Percentiles rank a stretch among this genome's conserved stretches.
These are phyloP conservation scores for Rhizopus stolonifer DNA, from an alignment of 371 early-diverging fungal genomes.

Conservation along the genomic window DNA sequence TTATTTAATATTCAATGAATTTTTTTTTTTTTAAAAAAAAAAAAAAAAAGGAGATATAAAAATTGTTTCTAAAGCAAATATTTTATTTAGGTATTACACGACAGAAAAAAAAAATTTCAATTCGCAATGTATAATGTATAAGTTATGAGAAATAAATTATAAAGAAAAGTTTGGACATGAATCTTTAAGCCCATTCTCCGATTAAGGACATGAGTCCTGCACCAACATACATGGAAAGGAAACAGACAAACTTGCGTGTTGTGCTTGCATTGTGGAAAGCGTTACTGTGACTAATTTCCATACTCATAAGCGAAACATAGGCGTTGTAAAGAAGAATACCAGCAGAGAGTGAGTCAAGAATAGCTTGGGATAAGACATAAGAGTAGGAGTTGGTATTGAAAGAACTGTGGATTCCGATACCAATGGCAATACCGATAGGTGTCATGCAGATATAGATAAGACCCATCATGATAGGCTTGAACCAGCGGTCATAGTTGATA, in stretches of 20 bases:
- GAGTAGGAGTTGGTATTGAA: constrained; percentile 45
- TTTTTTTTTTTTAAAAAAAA: too few species aligned
- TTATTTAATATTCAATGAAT: too few species aligned
- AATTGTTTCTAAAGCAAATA: too few species aligned
- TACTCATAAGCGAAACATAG: constrained; percentile 34
- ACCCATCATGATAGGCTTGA: constrained; percentile 35
- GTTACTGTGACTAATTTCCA: constrained; percentile 21
- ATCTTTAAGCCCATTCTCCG: constrained; percentile 61
- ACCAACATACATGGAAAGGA: constrained; percentile 46
- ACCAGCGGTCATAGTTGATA: constrained; percentile 29
- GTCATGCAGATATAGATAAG: constrained; percentile 52
- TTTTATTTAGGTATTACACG: too few species aligned
- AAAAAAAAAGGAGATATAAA: too few species aligned
- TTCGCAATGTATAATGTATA: too few species aligned
- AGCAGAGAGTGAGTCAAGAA: constrained; percentile 46
- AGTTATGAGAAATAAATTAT: too few species aligned
- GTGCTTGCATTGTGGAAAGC: constrained; percentile 3
- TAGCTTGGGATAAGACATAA: constrained; percentile 37
- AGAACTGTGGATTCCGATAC: constrained; percentile 42
- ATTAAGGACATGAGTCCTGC: constrained; percentile 65
- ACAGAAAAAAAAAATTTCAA: too few species aligned
- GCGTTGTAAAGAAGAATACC: constrained; percentile 52
- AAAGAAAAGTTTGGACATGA: too few species aligned
- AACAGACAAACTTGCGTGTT: constrained; percentile 8
- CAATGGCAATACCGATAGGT: constrained; percentile 59